Evolutionary conservation across 345 rosid genomes (phyloP).

Genomic region (Syzygium aqueum): DNA sequence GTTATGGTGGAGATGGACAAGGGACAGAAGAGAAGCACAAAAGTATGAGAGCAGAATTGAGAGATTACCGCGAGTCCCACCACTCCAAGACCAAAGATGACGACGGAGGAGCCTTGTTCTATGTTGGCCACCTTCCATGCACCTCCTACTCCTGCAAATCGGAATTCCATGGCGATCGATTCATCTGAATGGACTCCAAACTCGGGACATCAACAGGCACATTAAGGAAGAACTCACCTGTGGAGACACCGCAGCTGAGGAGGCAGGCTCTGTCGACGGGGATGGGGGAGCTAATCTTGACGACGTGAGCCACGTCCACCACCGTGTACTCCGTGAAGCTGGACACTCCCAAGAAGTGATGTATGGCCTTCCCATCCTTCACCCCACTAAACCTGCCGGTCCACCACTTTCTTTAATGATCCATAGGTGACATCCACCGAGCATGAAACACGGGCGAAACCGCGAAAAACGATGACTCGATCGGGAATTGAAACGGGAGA

Average conservation of each 20-base stretch:
- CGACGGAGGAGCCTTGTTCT: constrained; percentile 53
- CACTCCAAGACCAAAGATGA: constrained; percentile 66
- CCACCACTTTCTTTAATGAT: no score
- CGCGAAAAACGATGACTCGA: no score
- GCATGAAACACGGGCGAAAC: no score
- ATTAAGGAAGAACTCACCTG: constrained; percentile 18
- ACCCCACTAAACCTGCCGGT: constrained; percentile 34
- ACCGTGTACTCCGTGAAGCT: constrained; percentile 71
- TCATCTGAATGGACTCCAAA: not conserved
- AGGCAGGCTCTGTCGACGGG: constrained; percentile 46
- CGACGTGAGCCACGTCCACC: constrained; percentile 43
- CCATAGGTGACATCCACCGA: no score
- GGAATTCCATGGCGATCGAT: not conserved
- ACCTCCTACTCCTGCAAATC: constrained; percentile 52
- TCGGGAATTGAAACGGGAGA: no score
- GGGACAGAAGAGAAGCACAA: not conserved
- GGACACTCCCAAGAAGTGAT: constrained; percentile 46
- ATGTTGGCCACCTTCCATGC: constrained; percentile 57
- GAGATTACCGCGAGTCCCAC: constrained; percentile 63
- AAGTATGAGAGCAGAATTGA: no score
- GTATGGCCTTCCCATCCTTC: constrained; percentile 34
- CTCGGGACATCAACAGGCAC: not conserved
- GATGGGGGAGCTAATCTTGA: constrained; percentile 27
- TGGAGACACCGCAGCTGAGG: constrained; percentile 57
- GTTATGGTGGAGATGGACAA: not conserved